Evolutionary conservation across 2,329 filamentous ascomycete species (phyloP).

Genomic region (Aspergillus neoniger): DNA sequence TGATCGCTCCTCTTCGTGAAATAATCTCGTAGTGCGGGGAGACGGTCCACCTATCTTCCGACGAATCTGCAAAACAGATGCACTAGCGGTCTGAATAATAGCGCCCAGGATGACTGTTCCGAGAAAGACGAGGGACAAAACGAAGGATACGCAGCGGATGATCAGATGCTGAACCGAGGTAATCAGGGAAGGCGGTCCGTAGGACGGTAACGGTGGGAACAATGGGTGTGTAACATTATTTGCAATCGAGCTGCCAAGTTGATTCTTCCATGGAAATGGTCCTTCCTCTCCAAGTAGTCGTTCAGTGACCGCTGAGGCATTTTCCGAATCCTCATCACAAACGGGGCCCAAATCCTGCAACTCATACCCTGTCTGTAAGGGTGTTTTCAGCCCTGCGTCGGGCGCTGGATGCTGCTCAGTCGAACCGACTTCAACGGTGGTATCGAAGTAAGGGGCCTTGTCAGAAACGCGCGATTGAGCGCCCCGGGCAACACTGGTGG

Average conservation of each 20-base stretch:
- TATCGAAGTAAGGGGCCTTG: slow-evolving; percentile 5
- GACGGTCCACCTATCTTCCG: slow-evolving; percentile 61
- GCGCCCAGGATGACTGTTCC: slow-evolving; percentile 74
- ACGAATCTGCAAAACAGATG: slow-evolving; percentile 52
- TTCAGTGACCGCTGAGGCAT: slow-evolving; percentile 17
- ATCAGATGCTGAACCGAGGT: slow-evolving; percentile 65
- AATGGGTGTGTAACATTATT: slow-evolving; percentile 44
- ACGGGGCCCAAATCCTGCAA: not conserved
- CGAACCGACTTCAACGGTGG: slow-evolving; percentile 5
- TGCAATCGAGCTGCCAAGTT: slow-evolving; percentile 2
- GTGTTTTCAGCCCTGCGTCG: not conserved
- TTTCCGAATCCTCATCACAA: not conserved
- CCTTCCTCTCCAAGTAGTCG: slow-evolving; percentile 12
- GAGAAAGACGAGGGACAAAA: slow-evolving; percentile 77
- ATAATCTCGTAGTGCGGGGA: slow-evolving; percentile 63
- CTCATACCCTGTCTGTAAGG: not conserved
- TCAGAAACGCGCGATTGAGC: not conserved
- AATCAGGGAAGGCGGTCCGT: slow-evolving; percentile 71
- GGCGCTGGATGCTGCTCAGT: not conserved
- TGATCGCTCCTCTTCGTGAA: slow-evolving; percentile 70
- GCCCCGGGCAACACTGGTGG: slow-evolving; percentile 2
- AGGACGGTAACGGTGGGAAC: slow-evolving; percentile 81
- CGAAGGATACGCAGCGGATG: slow-evolving; percentile 69
- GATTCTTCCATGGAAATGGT: not conserved
- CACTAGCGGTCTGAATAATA: slow-evolving; percentile 66